A percentile compares a stretch with the other conserved stretches of the same genome.
These are phyloP conservation scores for Escovopsis sp. DNA, from an alignment of 2,329 filamentous ascomycete genomes.

Conservation along the genomic window DNA sequence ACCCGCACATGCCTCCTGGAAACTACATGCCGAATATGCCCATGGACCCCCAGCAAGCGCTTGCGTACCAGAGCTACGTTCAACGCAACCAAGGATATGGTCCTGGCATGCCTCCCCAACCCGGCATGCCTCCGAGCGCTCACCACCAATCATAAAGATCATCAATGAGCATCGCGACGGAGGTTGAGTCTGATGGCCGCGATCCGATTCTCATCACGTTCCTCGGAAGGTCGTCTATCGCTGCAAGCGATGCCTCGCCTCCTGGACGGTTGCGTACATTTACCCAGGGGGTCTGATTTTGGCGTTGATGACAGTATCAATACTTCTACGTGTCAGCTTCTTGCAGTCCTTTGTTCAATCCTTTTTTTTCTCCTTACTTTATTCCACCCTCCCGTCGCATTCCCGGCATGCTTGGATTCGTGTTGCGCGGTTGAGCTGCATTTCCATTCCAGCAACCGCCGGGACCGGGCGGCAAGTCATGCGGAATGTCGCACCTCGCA, in stretches of 20 bases:
- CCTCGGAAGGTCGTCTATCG: constrained; percentile 18
- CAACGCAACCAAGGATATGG: constrained; percentile 53
- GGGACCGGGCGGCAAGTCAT: too few relatives aligned
- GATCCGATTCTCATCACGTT: constrained; percentile 44
- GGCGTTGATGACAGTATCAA: constrained; percentile 27
- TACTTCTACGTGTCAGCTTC: constrained; percentile 16
- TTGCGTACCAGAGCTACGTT: constrained; percentile 75
- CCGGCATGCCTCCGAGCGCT: constrained; percentile 68
- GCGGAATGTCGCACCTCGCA: too few relatives aligned
- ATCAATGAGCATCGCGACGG: constrained; percentile 1
- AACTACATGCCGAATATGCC: constrained; percentile 50
- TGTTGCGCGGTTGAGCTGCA: background rate
- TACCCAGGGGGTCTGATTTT: constrained; percentile 25
- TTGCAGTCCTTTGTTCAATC: constrained; percentile 8
- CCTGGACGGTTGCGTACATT: constrained; percentile 20
- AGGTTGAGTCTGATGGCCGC: constrained; percentile 26
- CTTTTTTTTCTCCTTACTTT: constrained; percentile 2
- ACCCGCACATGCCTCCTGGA: constrained; percentile 47
- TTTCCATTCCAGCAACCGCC: background rate
- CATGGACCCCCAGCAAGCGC: constrained; percentile 61
- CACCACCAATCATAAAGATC: constrained; percentile 57
- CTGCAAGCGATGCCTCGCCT: constrained; percentile 13
- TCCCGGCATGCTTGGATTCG: background rate
- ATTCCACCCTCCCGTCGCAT: background rate
- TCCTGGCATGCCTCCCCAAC: constrained; percentile 65